Conservation (phyloP, 306 rosid species). For the Rosa chinensis region DNA sequence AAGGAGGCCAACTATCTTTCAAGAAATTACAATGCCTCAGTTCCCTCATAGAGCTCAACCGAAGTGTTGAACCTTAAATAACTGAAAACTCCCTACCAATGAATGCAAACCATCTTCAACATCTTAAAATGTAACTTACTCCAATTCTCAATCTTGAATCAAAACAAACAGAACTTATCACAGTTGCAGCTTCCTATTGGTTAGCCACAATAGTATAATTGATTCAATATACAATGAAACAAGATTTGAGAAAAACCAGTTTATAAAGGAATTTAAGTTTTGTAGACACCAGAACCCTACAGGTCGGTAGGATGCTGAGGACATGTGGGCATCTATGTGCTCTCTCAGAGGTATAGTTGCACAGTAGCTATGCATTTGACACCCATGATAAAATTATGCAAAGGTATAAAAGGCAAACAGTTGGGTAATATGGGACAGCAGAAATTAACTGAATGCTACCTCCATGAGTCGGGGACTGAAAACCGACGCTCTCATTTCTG, state of each 20-base stretch:
- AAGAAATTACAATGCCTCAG: background rate
- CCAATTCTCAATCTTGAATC: background rate
- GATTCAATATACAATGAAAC: background rate
- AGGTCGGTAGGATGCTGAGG: background rate
- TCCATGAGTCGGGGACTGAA: slow-evolving; percentile 98
- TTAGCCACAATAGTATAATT: background rate
- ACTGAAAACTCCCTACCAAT: background rate
- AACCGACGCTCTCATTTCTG: slow-evolving; percentile 71
- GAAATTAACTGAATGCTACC: slow-evolving; percentile 46
- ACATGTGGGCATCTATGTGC: background rate
- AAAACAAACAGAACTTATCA: background rate
- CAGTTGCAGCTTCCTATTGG: background rate
- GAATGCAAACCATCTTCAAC: background rate
- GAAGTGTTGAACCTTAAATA: background rate
- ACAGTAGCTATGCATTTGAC: slow-evolving; percentile 2
- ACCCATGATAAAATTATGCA: slow-evolving; percentile 1
- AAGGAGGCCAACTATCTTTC: background rate
- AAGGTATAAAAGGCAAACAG: slow-evolving; percentile 18
- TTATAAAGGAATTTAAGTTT: background rate
- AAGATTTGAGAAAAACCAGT: background rate
- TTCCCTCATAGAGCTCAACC: background rate
- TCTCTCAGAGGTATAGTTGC: background rate
- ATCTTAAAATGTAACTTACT: background rate
- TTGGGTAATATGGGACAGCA: slow-evolving; percentile 20
- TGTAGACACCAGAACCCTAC: background rate